Conservation (phyloP, 805 yeast species). For the Candida tibetensis region DNA sequence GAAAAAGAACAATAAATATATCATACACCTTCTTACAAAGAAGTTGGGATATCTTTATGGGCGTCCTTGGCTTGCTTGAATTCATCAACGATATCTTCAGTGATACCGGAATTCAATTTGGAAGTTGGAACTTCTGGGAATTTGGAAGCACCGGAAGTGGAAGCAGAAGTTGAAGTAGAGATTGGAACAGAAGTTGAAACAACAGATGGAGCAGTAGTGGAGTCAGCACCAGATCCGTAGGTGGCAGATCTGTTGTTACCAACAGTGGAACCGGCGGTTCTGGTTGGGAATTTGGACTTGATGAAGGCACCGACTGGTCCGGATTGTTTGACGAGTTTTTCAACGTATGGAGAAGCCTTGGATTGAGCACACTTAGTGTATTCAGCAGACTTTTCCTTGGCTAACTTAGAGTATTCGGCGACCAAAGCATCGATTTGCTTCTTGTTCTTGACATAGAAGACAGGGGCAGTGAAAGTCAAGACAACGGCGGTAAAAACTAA, state of each 20-base stretch:
- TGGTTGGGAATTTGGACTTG: slow-evolving; percentile 54
- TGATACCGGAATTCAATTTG: slow-evolving; percentile 10
- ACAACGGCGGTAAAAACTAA: slow-evolving; percentile 57
- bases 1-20: neutral
- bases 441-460: slow-evolving; percentile 69
- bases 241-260: slow-evolving; percentile 28
- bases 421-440: slow-evolving; percentile 70
- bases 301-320: slow-evolving; percentile 67
- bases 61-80: slow-evolving; percentile 5
- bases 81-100: slow-evolving; percentile 12
- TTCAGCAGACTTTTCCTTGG: slow-evolving; percentile 51
- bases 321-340: slow-evolving; percentile 54
- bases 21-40: slow-evolving; percentile 3
- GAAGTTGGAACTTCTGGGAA: slow-evolving; percentile 43
- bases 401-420: slow-evolving; percentile 41
- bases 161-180: slow-evolving; percentile 18
- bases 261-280: slow-evolving; percentile 73
- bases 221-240: slow-evolving; percentile 17
- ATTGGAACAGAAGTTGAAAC: slow-evolving; percentile 32
- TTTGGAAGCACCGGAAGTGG: slow-evolving; percentile 34
- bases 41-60: slow-evolving; percentile 1
- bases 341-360: slow-evolving; percentile 55
- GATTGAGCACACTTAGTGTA: slow-evolving; percentile 34
- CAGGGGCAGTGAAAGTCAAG: slow-evolving; percentile 71
- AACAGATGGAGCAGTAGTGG: slow-evolving; percentile 13